Evolutionary conservation across 345 rosid genomes (phyloP).

Genomic region (Syzygium aqueum): DNA sequence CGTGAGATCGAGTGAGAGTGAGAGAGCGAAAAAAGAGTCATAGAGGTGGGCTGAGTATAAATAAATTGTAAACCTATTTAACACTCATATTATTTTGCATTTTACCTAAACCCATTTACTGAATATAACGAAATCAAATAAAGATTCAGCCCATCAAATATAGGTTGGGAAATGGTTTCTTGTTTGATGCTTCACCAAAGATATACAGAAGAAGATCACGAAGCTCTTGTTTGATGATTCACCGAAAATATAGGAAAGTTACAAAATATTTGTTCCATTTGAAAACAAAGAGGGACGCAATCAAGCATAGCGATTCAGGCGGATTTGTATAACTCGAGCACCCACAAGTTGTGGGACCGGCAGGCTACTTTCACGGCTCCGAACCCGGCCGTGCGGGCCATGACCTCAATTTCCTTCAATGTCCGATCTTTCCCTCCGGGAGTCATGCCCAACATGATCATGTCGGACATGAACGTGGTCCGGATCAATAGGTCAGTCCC

Average conservation of each 20-base stretch:
- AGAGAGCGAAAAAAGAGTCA: background rate
- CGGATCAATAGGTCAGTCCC: conserved; percentile 16
- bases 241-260: background rate
- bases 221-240: background rate
- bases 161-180: no score
- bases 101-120: no score
- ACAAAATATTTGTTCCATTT: background rate
- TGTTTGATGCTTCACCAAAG: background rate
- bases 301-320: background rate
- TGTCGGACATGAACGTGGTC: conserved; percentile 20
- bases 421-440: conserved; percentile 37
- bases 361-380: background rate
- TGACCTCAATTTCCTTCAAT: conserved; percentile 19
- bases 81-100: no score
- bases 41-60: no score
- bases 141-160: no score
- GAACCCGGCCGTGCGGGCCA: conserved; percentile 32
- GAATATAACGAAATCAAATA: no score
- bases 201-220: background rate
- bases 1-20: background rate
- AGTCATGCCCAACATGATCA: conserved; percentile 26
- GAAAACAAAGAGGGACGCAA: background rate
- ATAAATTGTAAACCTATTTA: no score
- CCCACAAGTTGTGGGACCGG: background rate
- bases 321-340: background rate